Base-by-base conservation (phyloP, 2,329 filamentous ascomycete species). In the Simplicillium sp. region DNA sequence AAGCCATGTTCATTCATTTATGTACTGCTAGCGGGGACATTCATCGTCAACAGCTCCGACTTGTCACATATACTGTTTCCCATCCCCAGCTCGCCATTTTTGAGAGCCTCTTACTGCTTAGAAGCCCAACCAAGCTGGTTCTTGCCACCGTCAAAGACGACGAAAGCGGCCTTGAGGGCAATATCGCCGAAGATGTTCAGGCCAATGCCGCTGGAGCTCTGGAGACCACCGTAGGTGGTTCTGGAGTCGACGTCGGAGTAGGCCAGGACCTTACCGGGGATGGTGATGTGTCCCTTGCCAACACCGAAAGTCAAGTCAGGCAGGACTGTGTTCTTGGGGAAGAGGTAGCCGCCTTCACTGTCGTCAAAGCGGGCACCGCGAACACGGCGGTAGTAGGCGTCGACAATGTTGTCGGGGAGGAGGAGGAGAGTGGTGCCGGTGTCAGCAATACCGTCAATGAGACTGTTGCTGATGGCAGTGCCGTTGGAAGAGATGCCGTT, bases 141-240 rank as follows among this genome's bases (percentile, higher is more conserved):
- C 53, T 75, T 72, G 35, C 69, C 71, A 34, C 60, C 67, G 49
- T 77, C 71, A 52, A 77, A 77, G 13, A 68, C 73, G 31, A 78
- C 71, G 48, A 75, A 77, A 46, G 76, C 71, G 34, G 71, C 70
- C 61, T 78, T 77, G 57, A 79, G 75, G 45, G 78, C 72, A 50
- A 78, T 68, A 48, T 78, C 75, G 16, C 75, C 75, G 53, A 75
- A 78, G 52, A 87, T 82, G 58, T 80, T 75, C 14, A 70, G 65
- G 2, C 47, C 48, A 15, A 51, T 35, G 8, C 43, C 39, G 2
- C 49, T 48, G 38, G 74, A 79, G 15, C 73, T 66, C 62, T 86
- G 82, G 9, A 86, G 64, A 48, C 80, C 81, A 46, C 80, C 82
- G 48, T 81, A 82, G 64, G 82, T 86, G 40, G 67, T 74, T 25